Evolutionary conservation across 2,329 filamentous ascomycete genomes (phyloP), one percentile per base, ranked within the genome.

Genomic region (Colletotrichum caudatum): DNA sequence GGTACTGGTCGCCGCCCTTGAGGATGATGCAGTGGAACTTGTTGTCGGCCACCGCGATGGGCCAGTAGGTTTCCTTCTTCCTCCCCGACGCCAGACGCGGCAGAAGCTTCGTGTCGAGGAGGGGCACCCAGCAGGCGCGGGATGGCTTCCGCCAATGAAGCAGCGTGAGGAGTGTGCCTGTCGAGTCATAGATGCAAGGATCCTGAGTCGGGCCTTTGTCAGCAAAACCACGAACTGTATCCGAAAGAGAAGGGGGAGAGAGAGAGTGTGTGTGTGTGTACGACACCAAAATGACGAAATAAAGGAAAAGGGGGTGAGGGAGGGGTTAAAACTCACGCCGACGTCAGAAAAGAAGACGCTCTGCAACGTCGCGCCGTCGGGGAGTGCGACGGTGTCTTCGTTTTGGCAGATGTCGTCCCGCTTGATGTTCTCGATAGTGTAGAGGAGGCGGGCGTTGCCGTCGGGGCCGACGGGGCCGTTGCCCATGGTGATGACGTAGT

Each of bases 1-100:
- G 95, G 78, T 98, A 94, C 78, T 92, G 89, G 79, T 99, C 96
- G 46, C 93, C 93, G 74, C 96, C 96, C 83, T 99, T 99, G 78
- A 99, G 91, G 77, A 99, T 98, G 82, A 99, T 98, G 84, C 97
- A 99, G 86, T 98, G 95, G 82, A 99, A 99, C 78, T 93, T 95
- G 78, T 93, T 88, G 76, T 95, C 91, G 2, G 95, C 94, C 1
- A 98, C 95, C 0, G 96, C 96, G 41, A 99, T 94, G 1, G 96
- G 96, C 89, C 95, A 99, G 84, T 99, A 99, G 0, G 87, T 89
- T 82, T 99, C 96, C 74, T 92, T 89, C 81, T 97, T 98, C 69
- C 92, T 91, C 35, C 96, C 96, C 3, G 90, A 91, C 0, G 93
- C 92, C 4, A 98, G 88, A 73, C 96, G 94, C 1, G 93, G 88